Evolutionary conservation across 768 basidiomycete species (phyloP), one percentile per base, ranked within the genome.

Genomic region (Leccinum subtestaceum): DNA sequence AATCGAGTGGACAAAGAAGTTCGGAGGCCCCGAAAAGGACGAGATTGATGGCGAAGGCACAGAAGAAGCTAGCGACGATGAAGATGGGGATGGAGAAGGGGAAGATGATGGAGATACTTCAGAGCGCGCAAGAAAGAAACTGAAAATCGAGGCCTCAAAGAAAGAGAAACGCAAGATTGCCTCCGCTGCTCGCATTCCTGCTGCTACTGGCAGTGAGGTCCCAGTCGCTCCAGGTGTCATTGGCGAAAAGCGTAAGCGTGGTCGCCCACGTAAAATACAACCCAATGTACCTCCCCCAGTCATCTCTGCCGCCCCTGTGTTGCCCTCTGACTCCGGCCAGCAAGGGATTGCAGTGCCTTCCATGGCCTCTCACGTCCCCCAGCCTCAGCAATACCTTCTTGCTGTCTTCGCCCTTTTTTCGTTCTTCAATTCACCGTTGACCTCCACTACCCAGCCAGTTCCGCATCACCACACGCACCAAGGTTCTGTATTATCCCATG

Each of bases 331-430:
- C 31, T 60, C 67, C 3, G 60, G 60, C 31, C 63, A 66, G 13
- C 53, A 66, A 34, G 47, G 52, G 49, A 60, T 67, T 25, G 57
- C 52, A 4, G 58, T 64, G 1, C 61, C 65, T 10, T 59, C 63
- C 9, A 19, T 51, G 4, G 38, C 45, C 17, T 49, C 67, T 36
- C 71, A 65, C 36, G 45, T 51, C 5, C 8, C 31, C 19, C 69
- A 68, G 17, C 70, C 75, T 2, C 78, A 72, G 46, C 90, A 91
- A 61, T 92, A 89, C 70, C 85, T 93, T 53, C 83, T 94, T 50
- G 91, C 89, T 27, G 84, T 84, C 27, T 93, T 93, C 65, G 89
- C 89, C 0, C 78, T 93, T 55, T 91, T 94, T 75, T 92, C 89
- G 0, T 89, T 93, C 75, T 90, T 92, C 78, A 91, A 89, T 65